A percentile compares a stretch with the other conserved stretches of the same genome.
Evolutionary conservation across 495 filamentous ascomycete species (phyloP).

Genomic region (Aspergillus conjunctus): DNA sequence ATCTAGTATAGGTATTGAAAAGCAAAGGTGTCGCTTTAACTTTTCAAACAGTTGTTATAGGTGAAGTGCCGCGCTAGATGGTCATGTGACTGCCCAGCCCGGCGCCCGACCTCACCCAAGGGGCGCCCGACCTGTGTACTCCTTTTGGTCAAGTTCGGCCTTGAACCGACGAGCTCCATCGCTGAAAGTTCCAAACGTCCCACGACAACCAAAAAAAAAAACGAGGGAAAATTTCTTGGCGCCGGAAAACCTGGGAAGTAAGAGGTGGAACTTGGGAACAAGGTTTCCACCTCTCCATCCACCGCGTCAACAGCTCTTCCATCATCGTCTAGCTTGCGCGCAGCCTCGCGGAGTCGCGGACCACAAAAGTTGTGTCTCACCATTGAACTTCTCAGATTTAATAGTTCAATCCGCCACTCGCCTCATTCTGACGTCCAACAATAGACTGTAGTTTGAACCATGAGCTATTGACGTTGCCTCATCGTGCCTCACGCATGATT

Average conservation of each 20-base stretch:
- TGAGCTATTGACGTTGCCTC: not conserved
- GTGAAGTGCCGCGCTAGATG: not conserved
- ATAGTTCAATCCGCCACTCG: not conserved
- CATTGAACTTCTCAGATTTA: not conserved
- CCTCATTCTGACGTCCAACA: not conserved
- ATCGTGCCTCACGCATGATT: not conserved
- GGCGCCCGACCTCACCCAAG: no score
- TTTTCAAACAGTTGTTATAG: not conserved
- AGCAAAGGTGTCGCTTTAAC: no score
- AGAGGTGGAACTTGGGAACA: not conserved
- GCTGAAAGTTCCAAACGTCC: not conserved
- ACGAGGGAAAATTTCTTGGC: not conserved
- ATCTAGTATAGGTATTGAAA: no score
- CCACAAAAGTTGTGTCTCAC: not conserved
- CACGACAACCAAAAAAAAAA: not conserved
- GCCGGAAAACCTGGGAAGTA: constrained; percentile 2
- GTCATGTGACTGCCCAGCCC: no score
- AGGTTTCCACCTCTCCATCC: constrained; percentile 2
- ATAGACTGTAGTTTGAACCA: not conserved
- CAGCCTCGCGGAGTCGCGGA: not conserved
- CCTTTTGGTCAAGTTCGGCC: not conserved
- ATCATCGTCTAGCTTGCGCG: not conserved
- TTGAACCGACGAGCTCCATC: constrained; percentile 1
- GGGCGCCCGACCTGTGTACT: no score
- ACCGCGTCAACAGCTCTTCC: not conserved